Evolutionary conservation across 2,329 filamentous ascomycete species (phyloP).

Genomic region (Cordyceps militaris): DNA sequence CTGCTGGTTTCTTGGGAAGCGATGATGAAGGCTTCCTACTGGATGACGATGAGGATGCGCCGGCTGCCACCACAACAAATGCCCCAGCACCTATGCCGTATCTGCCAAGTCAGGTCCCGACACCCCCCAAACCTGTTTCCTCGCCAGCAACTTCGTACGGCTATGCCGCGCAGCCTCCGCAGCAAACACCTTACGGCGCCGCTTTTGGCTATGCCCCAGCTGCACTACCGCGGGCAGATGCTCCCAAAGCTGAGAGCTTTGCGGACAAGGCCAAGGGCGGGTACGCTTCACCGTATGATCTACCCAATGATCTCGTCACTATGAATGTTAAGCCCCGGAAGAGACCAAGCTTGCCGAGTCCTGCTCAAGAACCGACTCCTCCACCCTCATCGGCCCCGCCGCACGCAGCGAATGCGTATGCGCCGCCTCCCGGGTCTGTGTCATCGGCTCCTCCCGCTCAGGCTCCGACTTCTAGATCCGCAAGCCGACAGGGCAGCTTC

Average conservation of each 20-base stretch:
- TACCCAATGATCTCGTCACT: slow-evolving; percentile 71
- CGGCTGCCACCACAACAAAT: slow-evolving; percentile 12
- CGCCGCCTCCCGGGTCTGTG: slow-evolving; percentile 30
- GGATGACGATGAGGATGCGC: slow-evolving; percentile 46
- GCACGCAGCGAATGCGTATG: slow-evolving; percentile 57
- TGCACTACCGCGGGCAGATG: slow-evolving; percentile 33
- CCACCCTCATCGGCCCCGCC: slow-evolving; percentile 35
- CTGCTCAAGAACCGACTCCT: slow-evolving; percentile 35
- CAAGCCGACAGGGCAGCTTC: slow-evolving; percentile 53
- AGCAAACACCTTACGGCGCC: slow-evolving; percentile 22
- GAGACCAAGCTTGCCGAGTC: slow-evolving; percentile 53
- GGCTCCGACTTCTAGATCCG: slow-evolving; percentile 33
- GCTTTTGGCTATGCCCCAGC: slow-evolving; percentile 21
- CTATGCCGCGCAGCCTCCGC: slow-evolving; percentile 12
- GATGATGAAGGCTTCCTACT: slow-evolving; percentile 83
- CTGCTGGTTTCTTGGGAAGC: slow-evolving; percentile 64
- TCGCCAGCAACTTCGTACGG: slow-evolving; percentile 11
- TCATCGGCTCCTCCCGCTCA: slow-evolving; percentile 18
- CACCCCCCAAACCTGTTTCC: slow-evolving; percentile 9
- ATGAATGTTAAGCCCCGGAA: slow-evolving; percentile 57
- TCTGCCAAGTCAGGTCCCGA: background rate
- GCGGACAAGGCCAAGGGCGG: slow-evolving; percentile 84
- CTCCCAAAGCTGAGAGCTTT: slow-evolving; percentile 70
- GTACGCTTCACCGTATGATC: slow-evolving; percentile 89
- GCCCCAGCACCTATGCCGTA: slow-evolving; percentile 15